Percentiles rank a stretch among this genome's conserved stretches.
Conservation (phyloP, 2,329 filamentous ascomycete genomes). For the Phialemonium atrogriseum region DNA sequence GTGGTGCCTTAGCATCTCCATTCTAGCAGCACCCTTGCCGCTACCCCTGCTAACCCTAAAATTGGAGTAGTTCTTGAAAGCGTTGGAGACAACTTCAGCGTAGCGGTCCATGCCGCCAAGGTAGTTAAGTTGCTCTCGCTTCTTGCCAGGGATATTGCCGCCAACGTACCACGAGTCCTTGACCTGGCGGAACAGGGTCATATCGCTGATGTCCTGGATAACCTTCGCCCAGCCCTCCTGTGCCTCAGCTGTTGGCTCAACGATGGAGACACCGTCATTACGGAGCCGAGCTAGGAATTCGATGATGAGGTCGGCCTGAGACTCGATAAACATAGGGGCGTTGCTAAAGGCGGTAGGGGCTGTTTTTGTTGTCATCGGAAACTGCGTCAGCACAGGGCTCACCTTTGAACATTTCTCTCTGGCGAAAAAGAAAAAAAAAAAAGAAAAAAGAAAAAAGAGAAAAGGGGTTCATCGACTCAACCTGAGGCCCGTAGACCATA, state of each 20-base stretch:
- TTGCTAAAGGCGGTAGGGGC: constrained; percentile 13
- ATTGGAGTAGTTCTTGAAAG: too few species aligned
- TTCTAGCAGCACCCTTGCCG: too few species aligned
- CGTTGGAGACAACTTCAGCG: too few species aligned
- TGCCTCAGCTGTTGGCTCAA: constrained; percentile 9
- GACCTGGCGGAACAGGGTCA: constrained; percentile 9
- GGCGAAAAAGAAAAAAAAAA: too few species aligned
- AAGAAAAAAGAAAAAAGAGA: too few species aligned
- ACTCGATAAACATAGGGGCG: constrained; percentile 8
- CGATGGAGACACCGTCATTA: constrained; percentile 4
- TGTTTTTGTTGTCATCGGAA: neutral
- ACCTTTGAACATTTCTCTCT: too few species aligned
- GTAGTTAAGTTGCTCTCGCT: constrained; percentile 12
- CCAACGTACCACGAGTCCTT: constrained; percentile 14
- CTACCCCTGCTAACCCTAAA: too few species aligned
- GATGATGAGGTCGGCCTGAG: constrained; percentile 10
- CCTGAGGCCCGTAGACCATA: constrained; percentile 10
- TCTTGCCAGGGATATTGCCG: constrained; percentile 15
- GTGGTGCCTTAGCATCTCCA: too few species aligned
- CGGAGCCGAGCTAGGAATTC: constrained; percentile 8
- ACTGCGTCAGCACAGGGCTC: too few species aligned
- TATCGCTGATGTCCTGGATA: constrained; percentile 9
- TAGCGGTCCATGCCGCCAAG: constrained; percentile 8
- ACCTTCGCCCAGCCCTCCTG: constrained; percentile 9
- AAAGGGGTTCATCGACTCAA: neutral